phyloP scores from a whole-genome alignment of 257 asterid genomes.

The Lycium barbarum region DNA sequence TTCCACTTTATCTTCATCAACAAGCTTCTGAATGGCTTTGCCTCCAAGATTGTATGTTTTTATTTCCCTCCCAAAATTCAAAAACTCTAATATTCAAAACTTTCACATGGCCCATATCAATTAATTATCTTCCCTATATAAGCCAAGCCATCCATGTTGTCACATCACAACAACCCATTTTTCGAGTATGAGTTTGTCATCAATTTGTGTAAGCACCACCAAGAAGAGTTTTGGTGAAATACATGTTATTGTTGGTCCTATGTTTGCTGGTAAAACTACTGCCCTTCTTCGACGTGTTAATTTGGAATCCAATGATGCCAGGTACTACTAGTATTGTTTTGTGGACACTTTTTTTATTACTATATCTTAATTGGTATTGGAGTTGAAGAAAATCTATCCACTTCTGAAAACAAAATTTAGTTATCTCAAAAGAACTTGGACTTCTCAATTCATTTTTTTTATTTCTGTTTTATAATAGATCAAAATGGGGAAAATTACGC shows the following conservation, averaged over 20 bases:
- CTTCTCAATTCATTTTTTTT: background rate
- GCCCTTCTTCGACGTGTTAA: slow-evolving; percentile 67
- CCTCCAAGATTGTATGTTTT: slow-evolving; percentile 4
- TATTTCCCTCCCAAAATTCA: background rate
- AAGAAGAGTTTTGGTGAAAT: slow-evolving; percentile 56
- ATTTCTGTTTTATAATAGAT: too few relatives aligned
- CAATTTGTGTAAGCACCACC: background rate
- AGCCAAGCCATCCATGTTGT: background rate
- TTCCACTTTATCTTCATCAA: background rate
- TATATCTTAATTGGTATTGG: too few relatives aligned
- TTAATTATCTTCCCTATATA: background rate
- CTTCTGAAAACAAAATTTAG: background rate
- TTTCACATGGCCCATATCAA: background rate
- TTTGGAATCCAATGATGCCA: slow-evolving; percentile 53
- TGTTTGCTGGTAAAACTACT: slow-evolving; percentile 94
- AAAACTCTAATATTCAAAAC: background rate
- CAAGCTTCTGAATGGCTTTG: background rate
- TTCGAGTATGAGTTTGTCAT: background rate
- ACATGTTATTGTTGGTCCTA: slow-evolving; percentile 89
- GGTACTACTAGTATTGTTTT: slow-evolving; percentile 36
- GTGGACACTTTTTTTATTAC: too few relatives aligned
- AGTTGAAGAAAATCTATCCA: background rate
- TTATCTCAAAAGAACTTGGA: background rate
- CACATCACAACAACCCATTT: background rate
- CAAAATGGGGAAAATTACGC: too few relatives aligned